Percentiles rank a stretch among this genome's conserved stretches.
Conservation (phyloP, 2,329 filamentous ascomycete genomes). For the Scytalidium sp. region DNA sequence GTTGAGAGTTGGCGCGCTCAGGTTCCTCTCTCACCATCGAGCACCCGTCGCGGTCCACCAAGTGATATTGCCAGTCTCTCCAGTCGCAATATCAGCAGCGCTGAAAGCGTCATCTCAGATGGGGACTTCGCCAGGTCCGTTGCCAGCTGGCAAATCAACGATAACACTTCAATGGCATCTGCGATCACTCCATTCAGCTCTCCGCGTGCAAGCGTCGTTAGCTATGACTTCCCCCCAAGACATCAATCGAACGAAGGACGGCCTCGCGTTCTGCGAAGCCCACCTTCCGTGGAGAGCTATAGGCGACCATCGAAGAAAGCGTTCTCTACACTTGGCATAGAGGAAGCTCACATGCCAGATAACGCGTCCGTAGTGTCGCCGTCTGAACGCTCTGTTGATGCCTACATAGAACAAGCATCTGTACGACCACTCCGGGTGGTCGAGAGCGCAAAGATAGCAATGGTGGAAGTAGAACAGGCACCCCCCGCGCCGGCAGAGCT, state of each 20-base stretch:
- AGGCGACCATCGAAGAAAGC: neutral
- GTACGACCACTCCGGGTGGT: neutral
- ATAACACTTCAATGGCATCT: constrained; percentile 5
- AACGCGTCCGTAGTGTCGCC: neutral
- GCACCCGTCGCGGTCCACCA: neutral
- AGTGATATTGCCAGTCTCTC: constrained; percentile 4
- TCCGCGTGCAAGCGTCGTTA: constrained; percentile 9
- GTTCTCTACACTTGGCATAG: neutral
- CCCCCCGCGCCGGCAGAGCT: neutral
- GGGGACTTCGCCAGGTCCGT: constrained; percentile 7
- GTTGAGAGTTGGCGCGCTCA: constrained; percentile 19
- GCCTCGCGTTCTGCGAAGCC: constrained; percentile 6
- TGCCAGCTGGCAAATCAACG: constrained; percentile 8
- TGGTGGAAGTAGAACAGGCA: neutral
- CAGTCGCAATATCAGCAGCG: constrained; percentile 4
- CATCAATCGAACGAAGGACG: constrained; percentile 12
- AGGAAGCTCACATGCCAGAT: neutral
- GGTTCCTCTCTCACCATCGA: constrained; percentile 3
- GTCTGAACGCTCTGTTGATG: neutral
- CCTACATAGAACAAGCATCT: neutral
- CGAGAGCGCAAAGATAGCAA: neutral
- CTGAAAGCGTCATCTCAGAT: constrained; percentile 3
- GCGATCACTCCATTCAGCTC: constrained; percentile 10
- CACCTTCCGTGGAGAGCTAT: neutral
- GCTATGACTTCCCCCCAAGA: constrained; percentile 8